phyloP scores from a whole-genome alignment of 225 moss, liverwort and hornwort genomes.

The Marchantia polymorpha region DNA sequence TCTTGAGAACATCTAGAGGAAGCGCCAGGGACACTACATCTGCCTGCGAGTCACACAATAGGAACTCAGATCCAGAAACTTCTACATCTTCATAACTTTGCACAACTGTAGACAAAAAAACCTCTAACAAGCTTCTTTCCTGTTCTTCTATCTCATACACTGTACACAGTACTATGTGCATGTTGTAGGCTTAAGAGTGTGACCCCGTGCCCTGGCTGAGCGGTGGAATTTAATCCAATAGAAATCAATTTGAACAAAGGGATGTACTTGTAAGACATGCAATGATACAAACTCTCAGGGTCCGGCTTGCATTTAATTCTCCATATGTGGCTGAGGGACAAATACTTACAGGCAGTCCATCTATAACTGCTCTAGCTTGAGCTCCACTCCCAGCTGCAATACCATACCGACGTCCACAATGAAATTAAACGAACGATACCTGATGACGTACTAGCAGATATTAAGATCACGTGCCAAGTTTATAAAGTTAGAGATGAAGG shows the following conservation, averaged over 20 bases:
- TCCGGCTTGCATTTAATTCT: neutral
- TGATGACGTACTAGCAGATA: neutral
- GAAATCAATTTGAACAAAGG: too few species aligned
- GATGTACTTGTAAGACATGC: too few species aligned
- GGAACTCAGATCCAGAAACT: neutral
- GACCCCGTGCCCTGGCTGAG: too few species aligned
- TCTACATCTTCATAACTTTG: neutral
- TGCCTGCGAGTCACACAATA: slow-evolving; percentile 19
- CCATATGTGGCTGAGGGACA: neutral
- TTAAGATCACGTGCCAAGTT: neutral
- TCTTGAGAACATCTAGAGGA: slow-evolving; percentile 43
- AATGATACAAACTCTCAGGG: too few species aligned
- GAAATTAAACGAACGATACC: neutral
- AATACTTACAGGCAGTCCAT: slow-evolving; percentile 41
- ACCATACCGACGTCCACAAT: neutral
- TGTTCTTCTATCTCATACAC: too few species aligned
- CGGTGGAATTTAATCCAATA: too few species aligned
- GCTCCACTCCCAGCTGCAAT: slow-evolving; percentile 44
- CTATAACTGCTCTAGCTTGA: slow-evolving; percentile 45
- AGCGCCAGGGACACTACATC: slow-evolving; percentile 45
- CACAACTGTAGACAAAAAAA: neutral
- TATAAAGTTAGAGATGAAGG: too few species aligned
- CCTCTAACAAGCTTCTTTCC: neutral
- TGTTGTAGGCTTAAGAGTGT: too few species aligned
- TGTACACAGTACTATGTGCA: too few species aligned